These are phyloP conservation scores for Blumeria graminis DNA, from an alignment of 2,329 filamentous ascomycete genomes.

Conservation along the genomic window DNA sequence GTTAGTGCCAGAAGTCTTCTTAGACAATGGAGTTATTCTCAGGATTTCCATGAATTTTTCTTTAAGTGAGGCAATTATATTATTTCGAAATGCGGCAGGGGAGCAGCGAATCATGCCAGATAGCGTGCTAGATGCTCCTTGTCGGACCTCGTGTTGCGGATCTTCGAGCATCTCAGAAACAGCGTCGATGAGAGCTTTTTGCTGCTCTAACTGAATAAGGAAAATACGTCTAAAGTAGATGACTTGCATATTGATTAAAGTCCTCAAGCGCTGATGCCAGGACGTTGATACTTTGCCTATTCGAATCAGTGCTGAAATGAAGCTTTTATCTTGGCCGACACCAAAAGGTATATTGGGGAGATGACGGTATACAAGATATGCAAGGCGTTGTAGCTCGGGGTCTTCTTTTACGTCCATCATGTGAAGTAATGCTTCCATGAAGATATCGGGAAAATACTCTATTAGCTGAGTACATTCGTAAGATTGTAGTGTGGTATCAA, in stretches of 20 bases:
- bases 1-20: conserved; percentile 40
- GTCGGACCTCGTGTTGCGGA: conserved; percentile 75
- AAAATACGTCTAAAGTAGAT: conserved; percentile 95
- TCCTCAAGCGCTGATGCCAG: conserved; percentile 88
- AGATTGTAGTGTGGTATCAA: conserved; percentile 73
- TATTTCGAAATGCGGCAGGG: conserved; percentile 51
- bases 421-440: conserved; percentile 82
- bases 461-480: conserved; percentile 83
- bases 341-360: conserved; percentile 87
- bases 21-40: conserved; percentile 68
- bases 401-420: conserved; percentile 99
- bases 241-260: conserved; percentile 95
- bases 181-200: conserved; percentile 62
- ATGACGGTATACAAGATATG: conserved; percentile 92
- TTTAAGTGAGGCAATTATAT: conserved; percentile 53
- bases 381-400: conserved; percentile 76
- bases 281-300: conserved; percentile 66
- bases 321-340: conserved; percentile 58
- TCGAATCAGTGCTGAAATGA: conserved; percentile 65
- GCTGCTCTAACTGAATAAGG: conserved; percentile 49
- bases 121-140: conserved; percentile 74
- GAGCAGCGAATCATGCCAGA: conserved; percentile 98
- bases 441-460: conserved; percentile 69
- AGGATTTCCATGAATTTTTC: conserved; percentile 57
- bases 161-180: conserved; percentile 94